Base-by-base conservation (phyloP, 106 monocot species). In the Ottelia alismoides region DNA sequence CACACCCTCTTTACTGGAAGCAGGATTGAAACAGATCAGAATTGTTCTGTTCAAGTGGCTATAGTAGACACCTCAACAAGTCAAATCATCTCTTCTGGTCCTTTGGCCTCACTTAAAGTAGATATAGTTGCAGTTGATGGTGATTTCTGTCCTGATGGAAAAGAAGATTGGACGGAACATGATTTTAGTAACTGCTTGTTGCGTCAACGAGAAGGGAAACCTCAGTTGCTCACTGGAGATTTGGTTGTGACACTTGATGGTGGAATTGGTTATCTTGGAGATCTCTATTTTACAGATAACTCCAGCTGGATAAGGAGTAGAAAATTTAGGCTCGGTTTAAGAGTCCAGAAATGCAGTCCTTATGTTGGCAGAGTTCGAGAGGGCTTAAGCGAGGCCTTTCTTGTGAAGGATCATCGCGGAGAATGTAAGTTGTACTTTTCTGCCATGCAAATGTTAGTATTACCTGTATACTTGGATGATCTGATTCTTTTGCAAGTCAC, bases 301-400 rank as follows among this genome's bases (percentile, higher is more conserved):
- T 92, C 92, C 4, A 92, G 92, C 30, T 92, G 92, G 92, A 82
- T 73, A 63, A 78, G 92, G 46, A 86, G 86, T 46, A 72, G 86
- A 30, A 92, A 71, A 46, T 92, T 92, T 61, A 76, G 82, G 62
- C 65, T 92, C 45, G 92, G 86, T 29, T 76, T 76, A 25, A 78
- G 74, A 58, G 49, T 74, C 50, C 32, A 35, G 53, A 21, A 64
- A 52, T 57, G 50, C 27, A 57, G 30, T 55, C 20, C 55, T 55
- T 50, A n/a, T 26, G 81, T 59, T 40, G 78, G 28, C 55, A 67
- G 74, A 50, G 54, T 92, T 47, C 70, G 60, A 53, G 92, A 92
- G 63, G 92, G 76, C 20, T 52, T 74, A 40, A 82, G 79, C 50
- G 70, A 58, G 49, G 48, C 92, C 30, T 92, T 92, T 68, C 44